A percentile compares a stretch with the other conserved stretches of the same genome.
Evolutionary conservation across 2,329 filamentous ascomycete species (phyloP).

Genomic region (Hymenoscyphus fraxineus): DNA sequence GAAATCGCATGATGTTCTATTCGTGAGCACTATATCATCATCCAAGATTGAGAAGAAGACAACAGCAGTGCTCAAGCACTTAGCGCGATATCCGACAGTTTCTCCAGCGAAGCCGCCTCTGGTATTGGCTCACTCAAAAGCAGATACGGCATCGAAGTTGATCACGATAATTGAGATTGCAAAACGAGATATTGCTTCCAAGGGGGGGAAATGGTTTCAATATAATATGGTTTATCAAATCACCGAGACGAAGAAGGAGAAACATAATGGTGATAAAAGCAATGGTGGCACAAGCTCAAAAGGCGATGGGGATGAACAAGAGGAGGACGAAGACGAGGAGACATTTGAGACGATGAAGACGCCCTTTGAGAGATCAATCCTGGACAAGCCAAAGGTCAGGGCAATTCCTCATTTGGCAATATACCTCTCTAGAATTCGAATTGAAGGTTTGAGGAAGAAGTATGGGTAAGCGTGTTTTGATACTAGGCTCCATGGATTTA

Average conservation of each 20-base stretch:
- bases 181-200: constrained; percentile 51
- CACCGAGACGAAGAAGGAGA: constrained; percentile 16
- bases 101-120: constrained; percentile 36
- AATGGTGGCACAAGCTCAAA: constrained; percentile 18
- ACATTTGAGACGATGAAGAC: constrained; percentile 54
- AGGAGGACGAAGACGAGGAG: constrained; percentile 39
- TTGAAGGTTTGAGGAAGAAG: constrained; percentile 52
- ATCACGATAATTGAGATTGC: constrained; percentile 65
- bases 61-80: constrained; percentile 26
- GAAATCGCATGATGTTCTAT: constrained; percentile 42
- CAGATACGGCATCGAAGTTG: constrained; percentile 53
- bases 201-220: constrained; percentile 41
- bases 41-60: constrained; percentile 48
- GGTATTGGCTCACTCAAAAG: constrained; percentile 39
- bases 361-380: constrained; percentile 52
- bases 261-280: constrained; percentile 26
- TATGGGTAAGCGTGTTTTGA: constrained; percentile 29
- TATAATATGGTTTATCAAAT: constrained; percentile 34
- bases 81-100: constrained; percentile 24
- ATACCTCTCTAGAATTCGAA: constrained; percentile 51
- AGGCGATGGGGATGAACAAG: constrained; percentile 20
- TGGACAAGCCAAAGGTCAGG: constrained; percentile 44
- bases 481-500: neutral
- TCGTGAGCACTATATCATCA: constrained; percentile 55
- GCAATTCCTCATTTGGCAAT: constrained; percentile 55